Percentiles rank a stretch among this genome's conserved stretches.
Conservation (phyloP, 768 basidiomycete species). For the Saitozyma podzolica region DNA sequence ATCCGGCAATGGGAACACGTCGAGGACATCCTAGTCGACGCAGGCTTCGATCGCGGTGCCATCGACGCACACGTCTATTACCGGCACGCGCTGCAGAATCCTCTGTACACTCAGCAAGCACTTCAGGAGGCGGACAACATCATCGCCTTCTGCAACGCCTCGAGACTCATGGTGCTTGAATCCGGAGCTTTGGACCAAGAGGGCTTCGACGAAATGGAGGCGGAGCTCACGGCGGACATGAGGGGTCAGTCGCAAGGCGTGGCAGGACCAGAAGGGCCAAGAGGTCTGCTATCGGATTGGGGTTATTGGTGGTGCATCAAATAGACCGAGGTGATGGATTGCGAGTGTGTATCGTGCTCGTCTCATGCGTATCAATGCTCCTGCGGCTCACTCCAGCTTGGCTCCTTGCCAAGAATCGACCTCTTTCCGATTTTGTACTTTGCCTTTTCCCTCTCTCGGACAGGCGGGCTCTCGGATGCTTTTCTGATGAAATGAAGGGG, state of each 20-base stretch:
- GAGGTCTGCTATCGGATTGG: slow-evolving; percentile 17
- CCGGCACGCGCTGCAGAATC: slow-evolving; percentile 2
- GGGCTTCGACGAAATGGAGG: slow-evolving; percentile 6
- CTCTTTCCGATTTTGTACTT: slow-evolving; percentile 14
- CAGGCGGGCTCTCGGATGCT: slow-evolving; percentile 54
- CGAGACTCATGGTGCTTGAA: slow-evolving; percentile 17
- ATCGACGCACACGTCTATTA: slow-evolving; percentile 15
- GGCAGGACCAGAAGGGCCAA: slow-evolving; percentile 15
- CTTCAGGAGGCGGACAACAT: neutral
- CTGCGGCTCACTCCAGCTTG: no score
- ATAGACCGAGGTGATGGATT: no score
- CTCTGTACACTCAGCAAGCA: neutral
- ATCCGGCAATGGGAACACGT: slow-evolving; percentile 6
- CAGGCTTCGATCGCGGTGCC: slow-evolving; percentile 8
- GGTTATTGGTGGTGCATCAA: slow-evolving; percentile 19
- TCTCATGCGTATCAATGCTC: no score
- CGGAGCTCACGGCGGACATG: neutral
- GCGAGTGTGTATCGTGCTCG: no score
- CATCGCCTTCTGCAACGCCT: slow-evolving; percentile 7
- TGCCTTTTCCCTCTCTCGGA: slow-evolving; percentile 40
- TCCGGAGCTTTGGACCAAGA: slow-evolving; percentile 5
- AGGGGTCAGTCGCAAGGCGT: slow-evolving; percentile 9
- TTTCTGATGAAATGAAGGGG: slow-evolving; percentile 82
- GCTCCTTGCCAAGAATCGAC: slow-evolving; percentile 27
- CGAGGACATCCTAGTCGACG: slow-evolving; percentile 8